phyloP scores from a whole-genome alignment of 2,329 filamentous ascomycete species.

The Alternaria solani region DNA sequence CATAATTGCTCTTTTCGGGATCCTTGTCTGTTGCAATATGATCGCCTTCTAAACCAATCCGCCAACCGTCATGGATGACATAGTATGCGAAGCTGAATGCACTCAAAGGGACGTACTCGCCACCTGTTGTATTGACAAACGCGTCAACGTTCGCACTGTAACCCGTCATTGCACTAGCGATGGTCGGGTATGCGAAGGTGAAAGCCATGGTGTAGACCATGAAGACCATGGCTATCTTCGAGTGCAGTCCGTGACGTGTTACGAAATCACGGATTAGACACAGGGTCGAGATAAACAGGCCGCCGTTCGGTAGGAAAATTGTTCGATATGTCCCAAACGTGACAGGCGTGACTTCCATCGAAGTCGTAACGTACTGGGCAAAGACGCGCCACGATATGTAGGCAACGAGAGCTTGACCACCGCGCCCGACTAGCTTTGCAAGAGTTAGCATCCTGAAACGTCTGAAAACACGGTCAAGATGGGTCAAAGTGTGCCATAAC shows the following conservation, averaged over 20 bases:
- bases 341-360: conserved; percentile 29
- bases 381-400: conserved; percentile 29
- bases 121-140: conserved; percentile 13
- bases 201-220: conserved; percentile 28
- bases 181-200: conserved; percentile 26
- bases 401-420: conserved; percentile 30
- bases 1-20: not conserved
- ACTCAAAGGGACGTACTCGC: conserved; percentile 15
- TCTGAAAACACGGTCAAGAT: not conserved
- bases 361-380: conserved; percentile 26
- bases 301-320: conserved; percentile 22
- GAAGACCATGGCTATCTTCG: conserved; percentile 28
- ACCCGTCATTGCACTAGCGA: conserved; percentile 32
- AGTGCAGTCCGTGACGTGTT: conserved; percentile 18
- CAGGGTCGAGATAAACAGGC: conserved; percentile 2
- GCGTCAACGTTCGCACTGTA: conserved; percentile 21
- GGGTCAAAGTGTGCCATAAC: not conserved
- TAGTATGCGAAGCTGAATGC: conserved; percentile 15
- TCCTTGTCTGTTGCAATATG: conserved; percentile 3
- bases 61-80: conserved; percentile 26
- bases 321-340: conserved; percentile 29
- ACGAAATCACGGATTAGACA: conserved; percentile 15
- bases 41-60: conserved; percentile 9
- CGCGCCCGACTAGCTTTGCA: conserved; percentile 27
- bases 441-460: not conserved